phyloP scores from a whole-genome alignment of 305 asterid species.

The Coffea humblotiana region DNA sequence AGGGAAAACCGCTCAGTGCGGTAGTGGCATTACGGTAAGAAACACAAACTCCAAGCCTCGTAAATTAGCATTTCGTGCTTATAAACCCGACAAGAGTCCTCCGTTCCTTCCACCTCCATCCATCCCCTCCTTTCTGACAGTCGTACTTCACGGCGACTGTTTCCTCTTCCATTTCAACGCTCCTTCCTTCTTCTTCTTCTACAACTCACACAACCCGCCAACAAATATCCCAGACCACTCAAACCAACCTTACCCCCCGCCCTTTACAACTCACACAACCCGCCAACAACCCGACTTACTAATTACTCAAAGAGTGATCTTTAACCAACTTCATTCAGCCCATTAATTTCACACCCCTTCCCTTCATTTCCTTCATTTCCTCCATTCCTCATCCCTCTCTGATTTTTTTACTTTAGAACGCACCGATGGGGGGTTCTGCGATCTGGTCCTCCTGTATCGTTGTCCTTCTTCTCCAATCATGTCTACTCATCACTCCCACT shows the following conservation, averaged over 20 bases:
- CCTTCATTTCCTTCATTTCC: background rate
- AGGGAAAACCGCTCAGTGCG: background rate
- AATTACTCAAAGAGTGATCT: no score
- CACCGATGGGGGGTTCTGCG: constrained; percentile 26
- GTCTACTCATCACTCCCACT: constrained; percentile 12
- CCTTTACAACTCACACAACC: no score
- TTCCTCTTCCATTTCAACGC: constrained; percentile 2
- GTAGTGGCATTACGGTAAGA: constrained; percentile 25
- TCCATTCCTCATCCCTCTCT: no score
- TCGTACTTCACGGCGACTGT: constrained; percentile 32
- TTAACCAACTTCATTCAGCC: no score
- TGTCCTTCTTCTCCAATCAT: constrained; percentile 36
- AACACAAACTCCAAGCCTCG: constrained; percentile 6
- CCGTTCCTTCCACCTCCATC: constrained; percentile 16
- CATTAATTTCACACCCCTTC: background rate
- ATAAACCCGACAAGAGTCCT: constrained; percentile 37
- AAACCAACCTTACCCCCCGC: no score
- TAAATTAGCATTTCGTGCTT: background rate
- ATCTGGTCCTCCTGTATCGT: constrained; percentile 27
- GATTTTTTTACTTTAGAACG: no score
- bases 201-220: no score
- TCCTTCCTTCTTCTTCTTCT: background rate
- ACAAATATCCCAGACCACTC: no score
- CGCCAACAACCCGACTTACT: no score
- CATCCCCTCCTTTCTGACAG: constrained; percentile 15